Base-by-base conservation (phyloP, 2,329 filamentous ascomycete species). In the Colletotrichum destructivum region DNA sequence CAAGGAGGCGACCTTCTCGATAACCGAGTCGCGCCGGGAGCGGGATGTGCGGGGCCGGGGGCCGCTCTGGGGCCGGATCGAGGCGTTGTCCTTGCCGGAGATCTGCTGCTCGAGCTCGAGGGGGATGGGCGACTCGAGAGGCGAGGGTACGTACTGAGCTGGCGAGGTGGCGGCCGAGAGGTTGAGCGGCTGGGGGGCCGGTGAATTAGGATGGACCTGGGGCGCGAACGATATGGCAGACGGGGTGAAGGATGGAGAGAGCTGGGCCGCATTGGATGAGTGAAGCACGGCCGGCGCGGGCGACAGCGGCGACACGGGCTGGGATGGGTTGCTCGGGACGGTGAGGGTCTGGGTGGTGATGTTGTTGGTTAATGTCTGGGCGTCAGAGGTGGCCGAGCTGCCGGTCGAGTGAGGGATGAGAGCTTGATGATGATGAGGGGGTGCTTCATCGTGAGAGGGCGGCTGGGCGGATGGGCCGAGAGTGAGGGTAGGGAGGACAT, bases 181-280 rank as follows among this genome's bases (percentile, higher is more conserved):
- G 60, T 72, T 72, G 44, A 72, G 69, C 26, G 69, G 54, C 7
- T 72, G 69, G n/a, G 69, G 65, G 6, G 61, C 55, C 2, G 69
- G 69, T 13, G 69, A 72, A 31, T 72, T 69, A 4, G 69, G 69
- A 47, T 72, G 69, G 23, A 72, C 31, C 51, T 72, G 69, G 54
- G 69, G 69, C n/a, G 69, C 69, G 56, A 72, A 72, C 8, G 69
- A 72, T 21, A 72, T 72, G 40, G 69, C 69, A 35, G 69, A 72
- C 2, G 69, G 69, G 15, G 56, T 62, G 23, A 72, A 72, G 12
- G 66, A 69, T 46, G 65, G 59, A 40, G 69, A 69, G 16, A 18
- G 31, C 46, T 51, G 47, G 40, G 60, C 46, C 11, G 60, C 18
- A 21, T 31, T 23, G 9, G 65, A 60, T 23, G 69, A 69, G 59